A percentile compares a stretch with the other conserved stretches of the same genome.
Conservation (phyloP, 257 asterid species). For the Salvia hispanica region DNA sequence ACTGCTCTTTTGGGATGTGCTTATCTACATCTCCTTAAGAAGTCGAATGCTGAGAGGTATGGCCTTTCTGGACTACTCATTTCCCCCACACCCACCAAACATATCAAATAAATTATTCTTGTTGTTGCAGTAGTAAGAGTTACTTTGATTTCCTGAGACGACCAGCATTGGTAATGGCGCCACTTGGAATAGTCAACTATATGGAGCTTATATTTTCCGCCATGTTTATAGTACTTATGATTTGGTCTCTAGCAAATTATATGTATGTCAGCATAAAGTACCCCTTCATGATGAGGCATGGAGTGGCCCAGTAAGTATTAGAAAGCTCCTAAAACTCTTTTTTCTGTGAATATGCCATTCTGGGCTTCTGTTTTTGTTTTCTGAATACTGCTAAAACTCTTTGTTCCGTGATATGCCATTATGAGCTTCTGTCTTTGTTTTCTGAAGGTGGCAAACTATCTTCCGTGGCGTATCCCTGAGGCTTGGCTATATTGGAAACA, state of each 20-base stretch:
- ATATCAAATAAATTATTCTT: not conserved
- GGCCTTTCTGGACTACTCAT: not conserved
- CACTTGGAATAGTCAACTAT: slow-evolving; percentile 49
- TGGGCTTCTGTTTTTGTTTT: too few relatives aligned
- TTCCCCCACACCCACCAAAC: not conserved
- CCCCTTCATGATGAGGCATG: slow-evolving; percentile 45
- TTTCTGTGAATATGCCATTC: not conserved
- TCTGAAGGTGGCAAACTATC: slow-evolving; percentile 53
- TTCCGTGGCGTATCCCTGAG: slow-evolving; percentile 53
- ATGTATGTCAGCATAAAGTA: slow-evolving; percentile 42
- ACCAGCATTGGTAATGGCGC: slow-evolving; percentile 48
- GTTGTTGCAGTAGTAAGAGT: slow-evolving; percentile 36
- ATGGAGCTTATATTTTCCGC: slow-evolving; percentile 45
- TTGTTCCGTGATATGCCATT: too few relatives aligned
- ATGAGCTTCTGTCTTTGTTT: not conserved
- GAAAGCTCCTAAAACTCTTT: not conserved
- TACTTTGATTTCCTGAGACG: slow-evolving; percentile 36
- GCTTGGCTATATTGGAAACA: slow-evolving; percentile 58
- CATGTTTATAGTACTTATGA: slow-evolving; percentile 52
- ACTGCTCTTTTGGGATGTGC: slow-evolving; percentile 53
- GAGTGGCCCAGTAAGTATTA: slow-evolving; percentile 44
- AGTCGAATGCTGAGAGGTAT: slow-evolving; percentile 44
- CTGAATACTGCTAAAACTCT: too few relatives aligned
- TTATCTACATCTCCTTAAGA: slow-evolving; percentile 46
- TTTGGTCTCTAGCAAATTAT: slow-evolving; percentile 59